Base-by-base conservation (phyloP, 2,329 filamentous ascomycete species). In the Pseudofabraea citricarpa region DNA sequence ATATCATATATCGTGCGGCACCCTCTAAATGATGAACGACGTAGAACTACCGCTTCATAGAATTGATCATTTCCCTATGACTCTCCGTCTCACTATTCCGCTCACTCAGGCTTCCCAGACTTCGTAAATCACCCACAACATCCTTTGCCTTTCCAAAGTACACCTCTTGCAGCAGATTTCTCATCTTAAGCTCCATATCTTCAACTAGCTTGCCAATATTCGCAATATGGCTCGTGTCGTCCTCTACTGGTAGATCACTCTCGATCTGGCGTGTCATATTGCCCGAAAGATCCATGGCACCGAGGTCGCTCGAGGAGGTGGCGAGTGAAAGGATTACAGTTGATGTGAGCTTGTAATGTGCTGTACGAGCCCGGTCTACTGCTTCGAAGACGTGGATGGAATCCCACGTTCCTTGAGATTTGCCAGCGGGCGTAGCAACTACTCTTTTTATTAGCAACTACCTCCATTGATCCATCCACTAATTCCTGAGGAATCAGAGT, bases 141-240 rank as follows among this genome's bases (percentile, higher is more conserved):
- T 98, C 93, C 77, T 95, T 96, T 43, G 93, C 91, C 75, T 98
- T 98, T 63, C 93, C 93, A 69, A 98, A 98, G 71, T 98, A 98
- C 39, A 98, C 93, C 69, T 98, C 93, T 74, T 98, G 91, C 64
- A 98, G 72, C 66, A 97, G 67, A 67, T 98, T 98, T 53, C 93
- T 81, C 93, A 98, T 97, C 77, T 96, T 95, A 64, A 96, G 81
- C 72, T 98, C 93, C 93, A 98, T 97, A 66, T 98, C 93, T 74
- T 98, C 93, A 41, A 98, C 90, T 62, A 98, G 75, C 52, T 84
- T 78, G 45, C 93, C 93, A 48, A 97, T 88, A 67, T 98, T 98
- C 57, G 87, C 87, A 57, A 98, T 93, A 72, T 98, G 93, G 65
- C 86, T 89, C 55, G 86, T 85, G 66, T 97, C 91, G 58, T 84